These are phyloP conservation scores for Ceratobasidium sp. DNA, from an alignment of 1,284 basidiomycete species.

Conservation along the genomic window DNA sequence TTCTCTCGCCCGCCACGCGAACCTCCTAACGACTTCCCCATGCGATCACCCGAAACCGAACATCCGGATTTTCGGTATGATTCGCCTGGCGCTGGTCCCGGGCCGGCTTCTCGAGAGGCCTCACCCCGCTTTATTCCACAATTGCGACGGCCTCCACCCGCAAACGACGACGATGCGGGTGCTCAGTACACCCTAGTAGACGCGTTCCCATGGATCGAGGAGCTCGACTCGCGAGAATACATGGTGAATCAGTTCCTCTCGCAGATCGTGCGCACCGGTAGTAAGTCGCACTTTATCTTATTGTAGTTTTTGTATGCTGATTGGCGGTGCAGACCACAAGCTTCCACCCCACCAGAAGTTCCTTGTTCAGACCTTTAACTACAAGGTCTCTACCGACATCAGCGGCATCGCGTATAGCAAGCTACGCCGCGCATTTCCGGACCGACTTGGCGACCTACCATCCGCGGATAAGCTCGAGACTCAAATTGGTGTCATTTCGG, in stretches of 20 bases:
- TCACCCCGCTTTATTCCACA: constrained; percentile 10
- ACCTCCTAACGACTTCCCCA: background rate
- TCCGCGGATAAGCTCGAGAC: background rate
- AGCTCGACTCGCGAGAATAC: constrained; percentile 10
- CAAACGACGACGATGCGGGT: background rate
- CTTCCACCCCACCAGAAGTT: background rate
- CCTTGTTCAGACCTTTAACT: constrained; percentile 33
- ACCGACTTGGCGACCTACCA: constrained; percentile 13
- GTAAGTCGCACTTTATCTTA: background rate
- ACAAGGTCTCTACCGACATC: constrained; percentile 38
- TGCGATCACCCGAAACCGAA: background rate
- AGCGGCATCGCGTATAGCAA: constrained; percentile 27
- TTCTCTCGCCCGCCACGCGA: background rate
- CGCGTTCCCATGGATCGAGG: constrained; percentile 8
- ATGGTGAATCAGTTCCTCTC: constrained; percentile 2
- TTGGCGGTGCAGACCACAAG: background rate
- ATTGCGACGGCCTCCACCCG: background rate
- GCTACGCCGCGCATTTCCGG: constrained; percentile 25
- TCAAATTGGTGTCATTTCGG: constrained; percentile 36
- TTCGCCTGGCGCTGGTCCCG: constrained; percentile 10
- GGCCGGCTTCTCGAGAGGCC: background rate
- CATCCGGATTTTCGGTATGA: constrained; percentile 10
- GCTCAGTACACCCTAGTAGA: background rate
- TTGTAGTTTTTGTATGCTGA: background rate
- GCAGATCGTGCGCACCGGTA: constrained; percentile 11